Evolutionary conservation across 2,329 filamentous ascomycete species (phyloP), one percentile per base, ranked within the genome.

Genomic region (Monilinia fructicola): DNA sequence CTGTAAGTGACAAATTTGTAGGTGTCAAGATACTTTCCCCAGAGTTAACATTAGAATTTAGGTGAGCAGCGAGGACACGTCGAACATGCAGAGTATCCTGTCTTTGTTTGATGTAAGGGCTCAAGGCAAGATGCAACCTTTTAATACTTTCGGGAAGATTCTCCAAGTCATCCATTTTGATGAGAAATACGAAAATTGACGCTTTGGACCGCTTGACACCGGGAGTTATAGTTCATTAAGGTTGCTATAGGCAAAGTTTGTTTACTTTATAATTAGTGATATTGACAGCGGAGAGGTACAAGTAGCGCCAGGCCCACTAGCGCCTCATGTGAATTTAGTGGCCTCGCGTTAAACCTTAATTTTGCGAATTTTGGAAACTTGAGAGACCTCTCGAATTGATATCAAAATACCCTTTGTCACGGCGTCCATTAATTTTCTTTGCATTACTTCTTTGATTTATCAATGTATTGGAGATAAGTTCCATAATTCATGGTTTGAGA

Each of bases 31-130:
- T 76, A 59, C 80, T 74, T 38, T 79, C 76, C 53, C 64, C 65
- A 42, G 62, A 31, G 18, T 71, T 65, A 46, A 83, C 73, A 69
- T 79, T 81, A 28, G 81, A 79, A 38, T 80, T 81, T 5, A 89
- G 77, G 69, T 87, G 81, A 26, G 83, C 79, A 53, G 84, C 81
- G 55, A 87, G 73, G 40, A 87, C 77, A 60, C 82, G 83, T 69
- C 84, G 81, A 66, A 89, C 84, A 56, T 83, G 83, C 46, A 81
- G 78, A 59, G 82, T 80, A 70, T 89, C 84, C 67, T 87, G 84
- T 35, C 85, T 81, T 38, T 83, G 81, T 62, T 84, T 85, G 66
- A 88, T 78, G 68, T 81, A 86, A 5, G 83, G 82, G 44, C 79
- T 77, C 28, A 89, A 78, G 23, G 76, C 77, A 52, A 77, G 76